Conservation (phyloP, 1,284 basidiomycete species). For the Anthracocystis panici-leucophaei region DNA sequence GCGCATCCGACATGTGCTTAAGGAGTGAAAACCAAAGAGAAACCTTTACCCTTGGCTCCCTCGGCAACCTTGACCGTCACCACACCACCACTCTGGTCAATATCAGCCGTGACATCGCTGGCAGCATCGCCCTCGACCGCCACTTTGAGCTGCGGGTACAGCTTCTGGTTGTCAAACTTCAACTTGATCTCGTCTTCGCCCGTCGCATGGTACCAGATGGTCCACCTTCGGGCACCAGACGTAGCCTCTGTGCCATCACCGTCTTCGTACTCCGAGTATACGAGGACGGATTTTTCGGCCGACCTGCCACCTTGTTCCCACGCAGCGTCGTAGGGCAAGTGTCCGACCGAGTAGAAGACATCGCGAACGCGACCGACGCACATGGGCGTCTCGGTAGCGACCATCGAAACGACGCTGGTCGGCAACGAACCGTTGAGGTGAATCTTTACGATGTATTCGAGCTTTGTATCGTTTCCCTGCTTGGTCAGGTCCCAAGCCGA, state of each 20-base stretch:
- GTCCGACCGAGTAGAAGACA: conserved; percentile 54
- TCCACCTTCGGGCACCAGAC: conserved; percentile 54
- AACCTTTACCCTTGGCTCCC: conserved; percentile 52
- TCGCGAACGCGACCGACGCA: conserved; percentile 62
- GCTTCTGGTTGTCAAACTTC: conserved; percentile 53
- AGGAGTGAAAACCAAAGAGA: conserved; percentile 49
- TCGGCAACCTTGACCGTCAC: conserved; percentile 53
- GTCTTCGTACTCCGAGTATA: conserved; percentile 56
- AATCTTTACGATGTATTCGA: conserved; percentile 65
- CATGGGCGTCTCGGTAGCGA: conserved; percentile 65
- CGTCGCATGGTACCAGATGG: conserved; percentile 46
- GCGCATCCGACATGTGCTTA: background rate
- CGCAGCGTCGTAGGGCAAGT: conserved; percentile 52
- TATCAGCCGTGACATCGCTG: conserved; percentile 29
- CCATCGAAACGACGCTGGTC: conserved; percentile 55
- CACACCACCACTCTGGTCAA: conserved; percentile 45
- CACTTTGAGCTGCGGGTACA: conserved; percentile 54
- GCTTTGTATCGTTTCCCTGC: conserved; percentile 54
- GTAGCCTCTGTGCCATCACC: conserved; percentile 55
- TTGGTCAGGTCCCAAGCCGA: conserved; percentile 57
- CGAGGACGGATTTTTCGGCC: conserved; percentile 29
- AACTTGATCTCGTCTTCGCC: conserved; percentile 51
- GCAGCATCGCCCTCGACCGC: conserved; percentile 53
- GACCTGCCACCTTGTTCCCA: conserved; percentile 25
- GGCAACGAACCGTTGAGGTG: conserved; percentile 62